Evolutionary conservation across 768 basidiomycete species (phyloP).

Genomic region (Tulasnella sp.): DNA sequence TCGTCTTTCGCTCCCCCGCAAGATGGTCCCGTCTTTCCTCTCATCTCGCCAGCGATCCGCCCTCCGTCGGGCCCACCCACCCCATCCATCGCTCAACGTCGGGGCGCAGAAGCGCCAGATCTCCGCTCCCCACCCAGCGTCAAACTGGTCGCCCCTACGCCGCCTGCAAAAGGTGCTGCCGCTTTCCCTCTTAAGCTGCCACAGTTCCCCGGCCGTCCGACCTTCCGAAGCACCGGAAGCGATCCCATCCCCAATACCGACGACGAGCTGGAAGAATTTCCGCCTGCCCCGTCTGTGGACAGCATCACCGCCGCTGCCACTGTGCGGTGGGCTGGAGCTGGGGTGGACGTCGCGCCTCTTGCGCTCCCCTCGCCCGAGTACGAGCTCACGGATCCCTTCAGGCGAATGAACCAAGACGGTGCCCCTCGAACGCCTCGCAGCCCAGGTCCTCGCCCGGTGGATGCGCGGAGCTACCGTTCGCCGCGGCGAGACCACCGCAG

Average conservation of each 20-base stretch:
- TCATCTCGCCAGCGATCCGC: not conserved
- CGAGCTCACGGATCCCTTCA: constrained; percentile 90
- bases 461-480: constrained; percentile 48
- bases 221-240: not conserved
- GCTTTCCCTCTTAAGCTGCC: not conserved
- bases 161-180: not conserved
- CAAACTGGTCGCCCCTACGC: not conserved
- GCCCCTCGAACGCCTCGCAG: constrained; percentile 41
- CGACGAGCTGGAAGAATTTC: not conserved
- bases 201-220: not conserved
- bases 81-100: not conserved
- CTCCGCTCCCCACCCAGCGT: not conserved
- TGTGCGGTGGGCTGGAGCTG: constrained; percentile 82
- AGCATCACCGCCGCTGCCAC: constrained; percentile 62
- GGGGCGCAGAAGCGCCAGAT: not conserved
- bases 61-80: not conserved
- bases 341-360: constrained; percentile 82
- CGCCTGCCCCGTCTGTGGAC: not conserved
- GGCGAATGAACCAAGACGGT: constrained; percentile 59
- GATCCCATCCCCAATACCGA: not conserved
- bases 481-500: not conserved
- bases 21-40: not conserved
- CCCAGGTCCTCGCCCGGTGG: constrained; percentile 42
- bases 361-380: constrained; percentile 89
- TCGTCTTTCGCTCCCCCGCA: not conserved